These are phyloP conservation scores for Lentinula sp. DNA, from an alignment of 768 basidiomycete species.

Conservation along the genomic window DNA sequence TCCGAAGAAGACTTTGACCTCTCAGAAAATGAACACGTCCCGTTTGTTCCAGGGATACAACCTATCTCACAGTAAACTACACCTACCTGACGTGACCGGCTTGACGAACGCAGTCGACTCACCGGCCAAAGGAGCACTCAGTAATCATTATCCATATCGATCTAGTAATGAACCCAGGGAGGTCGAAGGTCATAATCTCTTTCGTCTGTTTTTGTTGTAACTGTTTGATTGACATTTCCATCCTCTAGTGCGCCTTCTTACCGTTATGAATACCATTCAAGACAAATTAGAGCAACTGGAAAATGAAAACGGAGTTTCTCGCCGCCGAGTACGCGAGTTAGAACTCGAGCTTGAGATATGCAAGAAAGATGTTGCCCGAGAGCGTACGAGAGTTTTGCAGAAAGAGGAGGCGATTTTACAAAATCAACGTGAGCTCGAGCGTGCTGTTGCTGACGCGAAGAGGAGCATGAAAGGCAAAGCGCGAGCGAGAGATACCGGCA, in stretches of 20 bases:
- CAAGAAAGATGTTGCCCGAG: slow-evolving; percentile 68
- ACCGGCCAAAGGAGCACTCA: slow-evolving; percentile 49
- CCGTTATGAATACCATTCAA: slow-evolving; percentile 59
- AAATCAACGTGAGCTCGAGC: slow-evolving; percentile 17
- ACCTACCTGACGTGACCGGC: slow-evolving; percentile 81
- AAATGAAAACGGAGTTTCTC: slow-evolving; percentile 75
- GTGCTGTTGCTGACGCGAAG: slow-evolving; percentile 11
- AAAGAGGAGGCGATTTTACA: slow-evolving; percentile 40
- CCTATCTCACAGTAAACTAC: slow-evolving; percentile 34
- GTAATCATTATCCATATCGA: slow-evolving; percentile 43
- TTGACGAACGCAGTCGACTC: slow-evolving; percentile 73
- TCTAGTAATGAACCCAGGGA: slow-evolving; percentile 46
- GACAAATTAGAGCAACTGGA: slow-evolving; percentile 68
- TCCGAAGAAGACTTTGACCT: neutral
- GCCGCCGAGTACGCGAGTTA: slow-evolving; percentile 78
- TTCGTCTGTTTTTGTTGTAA: neutral
- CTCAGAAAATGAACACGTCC: slow-evolving; percentile 1
- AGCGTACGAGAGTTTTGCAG: slow-evolving; percentile 59
- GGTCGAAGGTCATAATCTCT: slow-evolving; percentile 47
- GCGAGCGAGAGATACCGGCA: slow-evolving; percentile 19
- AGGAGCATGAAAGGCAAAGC: slow-evolving; percentile 31
- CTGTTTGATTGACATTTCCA: neutral
- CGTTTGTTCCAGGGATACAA: slow-evolving; percentile 8
- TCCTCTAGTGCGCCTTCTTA: slow-evolving; percentile 49
- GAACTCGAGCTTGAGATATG: slow-evolving; percentile 83